A percentile compares a stretch with the other conserved stretches of the same genome.
phyloP scores from a whole-genome alignment of 441 rosid species.

The Populus tomentosa region DNA sequence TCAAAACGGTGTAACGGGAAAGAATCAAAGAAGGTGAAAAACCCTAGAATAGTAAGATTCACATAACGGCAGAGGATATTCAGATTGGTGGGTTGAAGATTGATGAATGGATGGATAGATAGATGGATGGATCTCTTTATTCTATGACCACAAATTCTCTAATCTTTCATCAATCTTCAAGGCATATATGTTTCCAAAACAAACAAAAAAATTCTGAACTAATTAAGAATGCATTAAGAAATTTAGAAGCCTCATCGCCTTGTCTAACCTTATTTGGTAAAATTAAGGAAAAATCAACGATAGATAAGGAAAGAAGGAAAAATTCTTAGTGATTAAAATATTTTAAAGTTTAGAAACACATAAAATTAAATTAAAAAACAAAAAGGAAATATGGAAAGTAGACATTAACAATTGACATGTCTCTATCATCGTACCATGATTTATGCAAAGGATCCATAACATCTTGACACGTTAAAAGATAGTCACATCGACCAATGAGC shows the following conservation, averaged over 20 bases:
- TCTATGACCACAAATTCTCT: not conserved
- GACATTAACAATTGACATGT: too few relatives aligned
- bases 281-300: not conserved
- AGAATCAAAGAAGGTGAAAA: not conserved
- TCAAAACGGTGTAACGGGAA: not conserved
- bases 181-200: not conserved
- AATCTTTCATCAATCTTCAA: not conserved
- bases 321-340: not conserved
- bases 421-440: slow-evolving; percentile 34
- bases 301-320: not conserved
- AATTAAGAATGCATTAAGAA: not conserved
- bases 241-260: not conserved
- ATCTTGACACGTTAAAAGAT: not conserved
- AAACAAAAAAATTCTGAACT: not conserved
- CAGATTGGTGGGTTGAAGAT: not conserved
- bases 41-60: not conserved
- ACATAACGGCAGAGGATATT: not conserved
- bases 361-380: not conserved
- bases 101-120: not conserved
- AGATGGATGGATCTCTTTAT: not conserved
- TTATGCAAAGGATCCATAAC: slow-evolving; percentile 12
- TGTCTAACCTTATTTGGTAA: not conserved
- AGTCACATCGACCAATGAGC: not conserved
- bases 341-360: too few relatives aligned
- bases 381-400: not conserved